Conservation (phyloP, 139 green algal genomes). For the Gonium pectorale region DNA sequence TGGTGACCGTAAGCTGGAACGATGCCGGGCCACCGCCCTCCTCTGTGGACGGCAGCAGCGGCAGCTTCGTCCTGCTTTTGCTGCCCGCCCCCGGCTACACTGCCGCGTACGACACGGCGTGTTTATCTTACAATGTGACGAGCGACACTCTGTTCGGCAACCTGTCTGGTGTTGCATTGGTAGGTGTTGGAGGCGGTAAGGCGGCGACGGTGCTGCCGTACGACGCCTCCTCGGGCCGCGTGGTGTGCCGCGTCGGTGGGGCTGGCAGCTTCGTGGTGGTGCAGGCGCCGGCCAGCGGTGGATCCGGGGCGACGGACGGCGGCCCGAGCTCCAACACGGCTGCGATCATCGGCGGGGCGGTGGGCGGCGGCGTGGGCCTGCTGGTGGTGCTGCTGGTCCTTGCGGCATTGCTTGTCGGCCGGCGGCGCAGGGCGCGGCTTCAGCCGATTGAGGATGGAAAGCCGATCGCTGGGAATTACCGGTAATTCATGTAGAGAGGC, state of each 20-base stretch:
- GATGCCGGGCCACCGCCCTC: neutral
- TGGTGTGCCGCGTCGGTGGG: neutral
- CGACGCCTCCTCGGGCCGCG: neutral
- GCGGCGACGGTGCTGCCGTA: neutral
- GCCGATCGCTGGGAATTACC: too few relatives aligned
- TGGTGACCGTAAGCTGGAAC: neutral
- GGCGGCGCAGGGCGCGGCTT: too few relatives aligned
- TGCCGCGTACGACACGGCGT: neutral
- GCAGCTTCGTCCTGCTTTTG: neutral
- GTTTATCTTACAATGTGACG: neutral
- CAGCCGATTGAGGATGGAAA: too few relatives aligned
- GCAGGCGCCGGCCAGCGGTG: too few relatives aligned
- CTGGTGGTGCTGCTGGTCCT: too few relatives aligned
- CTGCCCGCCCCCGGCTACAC: conserved; percentile 1
- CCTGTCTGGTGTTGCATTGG: neutral
- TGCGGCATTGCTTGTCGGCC: too few relatives aligned
- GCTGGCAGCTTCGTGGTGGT: neutral
- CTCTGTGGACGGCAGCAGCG: neutral
- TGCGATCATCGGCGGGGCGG: too few relatives aligned
- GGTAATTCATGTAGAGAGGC: too few relatives aligned
- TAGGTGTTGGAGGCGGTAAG: neutral
- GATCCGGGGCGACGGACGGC: too few relatives aligned
- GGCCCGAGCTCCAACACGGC: too few relatives aligned
- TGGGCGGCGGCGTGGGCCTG: too few relatives aligned
- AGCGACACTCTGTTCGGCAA: neutral